These are phyloP conservation scores for Epichloe aotearoae DNA, from an alignment of 2,329 filamentous ascomycete species.

Conservation along the genomic window DNA sequence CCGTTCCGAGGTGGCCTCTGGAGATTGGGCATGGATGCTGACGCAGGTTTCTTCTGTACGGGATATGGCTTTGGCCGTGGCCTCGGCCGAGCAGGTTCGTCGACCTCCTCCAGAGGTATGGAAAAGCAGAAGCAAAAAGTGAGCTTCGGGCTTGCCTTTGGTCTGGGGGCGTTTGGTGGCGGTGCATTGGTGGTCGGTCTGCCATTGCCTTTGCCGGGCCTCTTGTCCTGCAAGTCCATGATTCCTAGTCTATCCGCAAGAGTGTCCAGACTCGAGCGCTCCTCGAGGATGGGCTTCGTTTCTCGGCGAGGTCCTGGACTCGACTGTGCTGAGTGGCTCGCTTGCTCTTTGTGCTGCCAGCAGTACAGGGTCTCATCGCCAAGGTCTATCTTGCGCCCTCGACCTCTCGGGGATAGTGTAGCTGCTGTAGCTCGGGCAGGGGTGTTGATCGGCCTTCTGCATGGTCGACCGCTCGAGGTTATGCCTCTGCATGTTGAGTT, in stretches of 20 bases:
- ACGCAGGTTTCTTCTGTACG: conserved; percentile 25
- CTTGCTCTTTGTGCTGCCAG: conserved; percentile 93
- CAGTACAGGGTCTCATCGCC: conserved; percentile 60
- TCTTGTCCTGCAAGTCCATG: conserved; percentile 43
- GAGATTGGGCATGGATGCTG: conserved; percentile 10
- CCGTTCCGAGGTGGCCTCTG: neutral
- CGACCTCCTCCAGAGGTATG: conserved; percentile 31
- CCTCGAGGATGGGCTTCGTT: conserved; percentile 42
- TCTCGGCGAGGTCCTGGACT: conserved; percentile 30
- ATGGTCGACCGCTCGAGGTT: conserved; percentile 69
- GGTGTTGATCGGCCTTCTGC: conserved; percentile 50
- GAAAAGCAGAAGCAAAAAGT: conserved; percentile 40
- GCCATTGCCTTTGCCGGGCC: conserved; percentile 12
- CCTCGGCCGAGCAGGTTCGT: conserved; percentile 19
- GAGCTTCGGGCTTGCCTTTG: conserved; percentile 19
- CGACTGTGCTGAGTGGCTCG: conserved; percentile 33
- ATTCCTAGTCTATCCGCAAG: conserved; percentile 68
- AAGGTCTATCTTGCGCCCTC: conserved; percentile 28
- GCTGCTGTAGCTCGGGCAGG: conserved; percentile 15
- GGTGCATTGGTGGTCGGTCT: conserved; percentile 15
- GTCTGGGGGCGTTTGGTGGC: conserved; percentile 9
- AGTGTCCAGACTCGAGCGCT: conserved; percentile 73
- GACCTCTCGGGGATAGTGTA: conserved; percentile 11
- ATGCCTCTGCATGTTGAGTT: conserved; percentile 78
- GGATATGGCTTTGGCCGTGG: conserved; percentile 33